A percentile compares a stretch with the other conserved stretches of the same genome.
These are phyloP conservation scores for Naematelia encephala DNA, from an alignment of 768 basidiomycete genomes.

Conservation along the genomic window DNA sequence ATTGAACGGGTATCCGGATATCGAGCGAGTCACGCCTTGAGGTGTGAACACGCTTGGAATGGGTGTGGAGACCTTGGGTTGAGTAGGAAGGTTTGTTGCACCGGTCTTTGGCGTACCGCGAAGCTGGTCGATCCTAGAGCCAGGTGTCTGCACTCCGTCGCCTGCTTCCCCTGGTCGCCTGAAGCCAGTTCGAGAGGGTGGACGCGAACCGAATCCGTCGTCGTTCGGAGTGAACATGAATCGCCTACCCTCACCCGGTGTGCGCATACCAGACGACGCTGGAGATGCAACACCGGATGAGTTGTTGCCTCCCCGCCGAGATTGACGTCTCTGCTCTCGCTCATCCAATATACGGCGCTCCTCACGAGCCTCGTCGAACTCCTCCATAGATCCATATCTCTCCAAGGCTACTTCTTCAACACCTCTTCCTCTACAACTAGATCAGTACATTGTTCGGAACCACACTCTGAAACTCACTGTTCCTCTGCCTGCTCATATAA, in stretches of 20 bases:
- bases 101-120: constrained; percentile 16
- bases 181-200: constrained; percentile 83
- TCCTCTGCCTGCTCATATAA: constrained; percentile 89
- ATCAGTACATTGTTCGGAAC: constrained; percentile 8
- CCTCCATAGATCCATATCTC: constrained; percentile 77
- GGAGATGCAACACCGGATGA: constrained; percentile 50
- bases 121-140: constrained; percentile 27
- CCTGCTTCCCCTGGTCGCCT: constrained; percentile 66
- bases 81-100: constrained; percentile 12
- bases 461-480: constrained; percentile 60
- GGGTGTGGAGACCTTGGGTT: constrained; percentile 59
- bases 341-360: constrained; percentile 83
- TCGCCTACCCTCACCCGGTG: constrained; percentile 51
- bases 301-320: constrained; percentile 49
- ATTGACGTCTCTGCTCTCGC: constrained; percentile 61
- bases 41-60: constrained; percentile 90
- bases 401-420: constrained; percentile 70
- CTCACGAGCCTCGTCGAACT: constrained; percentile 83
- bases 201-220: constrained; percentile 52
- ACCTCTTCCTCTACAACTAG: constrained; percentile 28
- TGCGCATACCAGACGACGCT: constrained; percentile 42
- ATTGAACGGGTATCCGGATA: constrained; percentile 37
- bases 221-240: constrained; percentile 51
- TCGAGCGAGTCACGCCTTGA: constrained; percentile 42
- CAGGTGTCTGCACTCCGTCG: constrained; percentile 17